Evolutionary conservation across 2,329 filamentous ascomycete genomes (phyloP).

Genomic region (Pseudogymnoascus sp.): DNA sequence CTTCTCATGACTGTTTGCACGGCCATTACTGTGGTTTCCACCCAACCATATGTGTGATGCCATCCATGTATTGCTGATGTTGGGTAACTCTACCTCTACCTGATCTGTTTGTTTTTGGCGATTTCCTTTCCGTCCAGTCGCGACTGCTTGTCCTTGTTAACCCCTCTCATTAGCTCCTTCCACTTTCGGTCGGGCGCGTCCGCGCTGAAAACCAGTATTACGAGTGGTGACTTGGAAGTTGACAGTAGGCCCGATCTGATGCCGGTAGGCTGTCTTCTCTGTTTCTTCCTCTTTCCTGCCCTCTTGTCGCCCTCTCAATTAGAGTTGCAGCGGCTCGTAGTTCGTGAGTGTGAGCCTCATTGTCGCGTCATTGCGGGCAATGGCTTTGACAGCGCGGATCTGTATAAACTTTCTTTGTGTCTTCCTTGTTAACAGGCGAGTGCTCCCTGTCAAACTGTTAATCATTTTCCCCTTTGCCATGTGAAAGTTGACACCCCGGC

Average conservation of each 20-base stretch:
- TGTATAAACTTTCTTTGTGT: background rate
- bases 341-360: constrained; percentile 3
- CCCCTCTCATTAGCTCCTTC: background rate
- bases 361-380: constrained; percentile 1
- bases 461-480: constrained; percentile 3
- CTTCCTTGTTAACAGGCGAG: constrained; percentile 6
- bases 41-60: background rate
- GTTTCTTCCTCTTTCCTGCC: background rate
- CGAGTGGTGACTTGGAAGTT: background rate
- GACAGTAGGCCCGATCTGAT: background rate
- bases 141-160: background rate
- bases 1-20: background rate
- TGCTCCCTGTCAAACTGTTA: background rate
- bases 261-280: background rate
- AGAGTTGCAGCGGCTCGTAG: background rate
- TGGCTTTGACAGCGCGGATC: constrained; percentile 5
- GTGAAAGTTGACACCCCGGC: constrained; percentile 1
- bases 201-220: background rate
- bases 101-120: background rate
- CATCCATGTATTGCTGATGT: background rate
- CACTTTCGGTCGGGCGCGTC: background rate
- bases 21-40: background rate
- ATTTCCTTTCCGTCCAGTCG: background rate
- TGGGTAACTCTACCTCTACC: background rate
- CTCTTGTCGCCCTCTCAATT: background rate